These are phyloP conservation scores for Pichia occidentalis DNA, from an alignment of 805 yeast genomes.

Conservation along the genomic window DNA sequence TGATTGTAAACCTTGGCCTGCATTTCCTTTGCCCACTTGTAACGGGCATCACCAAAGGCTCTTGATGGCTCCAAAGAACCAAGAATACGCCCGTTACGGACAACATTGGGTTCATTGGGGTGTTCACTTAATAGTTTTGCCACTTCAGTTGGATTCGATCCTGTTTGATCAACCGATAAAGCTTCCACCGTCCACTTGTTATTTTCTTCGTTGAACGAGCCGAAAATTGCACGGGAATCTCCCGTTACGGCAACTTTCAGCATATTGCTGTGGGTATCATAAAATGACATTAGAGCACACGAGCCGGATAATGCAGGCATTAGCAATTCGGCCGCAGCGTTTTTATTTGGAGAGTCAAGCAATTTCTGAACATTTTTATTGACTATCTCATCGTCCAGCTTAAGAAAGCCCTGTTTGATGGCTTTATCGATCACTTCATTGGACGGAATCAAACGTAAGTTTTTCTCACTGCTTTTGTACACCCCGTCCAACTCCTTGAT, in stretches of 20 bases:
- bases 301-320: constrained; percentile 96
- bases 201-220: constrained; percentile 56
- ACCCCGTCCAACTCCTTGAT: constrained; percentile 65
- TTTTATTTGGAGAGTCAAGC: constrained; percentile 58
- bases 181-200: constrained; percentile 79
- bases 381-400: constrained; percentile 82
- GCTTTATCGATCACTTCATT: constrained; percentile 73
- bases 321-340: constrained; percentile 62
- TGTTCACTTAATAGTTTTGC: constrained; percentile 79
- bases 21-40: constrained; percentile 68
- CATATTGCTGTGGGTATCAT: constrained; percentile 64
- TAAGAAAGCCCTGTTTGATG: constrained; percentile 69
- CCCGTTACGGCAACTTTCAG: constrained; percentile 94
- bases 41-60: constrained; percentile 96
- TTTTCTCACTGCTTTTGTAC: constrained; percentile 48
- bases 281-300: constrained; percentile 83
- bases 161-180: constrained; percentile 88
- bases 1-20: constrained; percentile 69
- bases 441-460: constrained; percentile 53
- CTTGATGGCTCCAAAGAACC: constrained; percentile 94
- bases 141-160: constrained; percentile 82
- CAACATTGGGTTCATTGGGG: constrained; percentile 81
- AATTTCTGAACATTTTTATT: constrained; percentile 64
- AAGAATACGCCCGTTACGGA: constrained; percentile 81
- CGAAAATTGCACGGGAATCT: constrained; percentile 88